Base-by-base conservation (phyloP, 345 rosid genomes). In the Noccaea bulbosa region DNA sequence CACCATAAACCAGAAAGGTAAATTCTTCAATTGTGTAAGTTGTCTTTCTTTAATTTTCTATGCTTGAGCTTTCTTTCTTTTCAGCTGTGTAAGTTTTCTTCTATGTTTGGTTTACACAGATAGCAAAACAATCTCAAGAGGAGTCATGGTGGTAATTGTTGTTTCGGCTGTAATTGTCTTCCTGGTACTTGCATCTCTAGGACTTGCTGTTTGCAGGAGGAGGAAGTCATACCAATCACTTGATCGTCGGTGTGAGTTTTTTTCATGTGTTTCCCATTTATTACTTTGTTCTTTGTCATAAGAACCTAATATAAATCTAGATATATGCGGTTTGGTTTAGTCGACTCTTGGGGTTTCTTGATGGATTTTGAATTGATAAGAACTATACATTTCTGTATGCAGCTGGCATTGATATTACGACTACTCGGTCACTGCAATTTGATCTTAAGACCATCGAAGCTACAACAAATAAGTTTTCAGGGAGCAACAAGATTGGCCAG, bases 41-140 rank as follows among this genome's bases (percentile, higher is more conserved):
- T 4, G 3, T 9, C 51, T 47, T 56, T 40, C 6, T 3, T 1
- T 40, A n/a, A n/a, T n/a, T n/a, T n/a, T n/a, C n/a, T n/a, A 2
- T 38, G 41, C 41, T 9, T 9, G 0, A 2, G 8, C 8, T 39
- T 39, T 40, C 6, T 3, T 1, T 40, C n/a, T 30, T 30, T 55
- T 32, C 40, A 30, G 11, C n/a, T n/a, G 22, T 16, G 44, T 34
- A 34, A 32, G 4, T 8, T 4, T 7, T 9, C 51, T 47, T 56
- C 62, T 37, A 27, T 38, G 8, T 17, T 8, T 4, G 62, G 30
- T 7, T 55, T 37, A 47, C 46, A 61, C 80, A 78, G 47, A 2
- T 20, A 14, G 33, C 15, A 51, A 37, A 38, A 17, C 33, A 65
- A 65, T 49, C 69, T 65, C 58, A 17, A 51, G 22, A 5, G 69